These are phyloP conservation scores for Artemisia argyi DNA, from an alignment of 129 eudicot genomes.

Conservation along the genomic window DNA sequence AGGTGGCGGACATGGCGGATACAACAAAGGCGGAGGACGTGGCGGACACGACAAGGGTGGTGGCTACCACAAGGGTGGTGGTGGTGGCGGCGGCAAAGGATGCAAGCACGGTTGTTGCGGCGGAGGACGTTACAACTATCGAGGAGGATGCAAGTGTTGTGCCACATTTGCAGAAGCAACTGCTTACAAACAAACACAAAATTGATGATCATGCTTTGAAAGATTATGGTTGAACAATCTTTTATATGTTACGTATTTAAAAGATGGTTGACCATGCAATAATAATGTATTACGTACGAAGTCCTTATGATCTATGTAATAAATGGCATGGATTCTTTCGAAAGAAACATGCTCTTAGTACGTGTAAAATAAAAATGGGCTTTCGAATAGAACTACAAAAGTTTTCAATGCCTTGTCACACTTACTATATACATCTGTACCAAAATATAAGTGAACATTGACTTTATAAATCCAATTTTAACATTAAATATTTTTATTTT, in stretches of 20 bases:
- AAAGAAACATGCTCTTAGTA: constrained; percentile 22
- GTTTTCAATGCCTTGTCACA: background rate
- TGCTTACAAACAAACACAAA: constrained; percentile 40
- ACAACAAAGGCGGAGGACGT: background rate
- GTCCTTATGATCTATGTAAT: constrained; percentile 15
- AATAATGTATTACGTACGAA: constrained; percentile 3
- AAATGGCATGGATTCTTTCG: constrained; percentile 25
- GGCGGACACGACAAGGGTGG: background rate
- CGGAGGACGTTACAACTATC: background rate
- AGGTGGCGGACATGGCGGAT: constrained; percentile 1
- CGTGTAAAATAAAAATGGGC: constrained; percentile 23
- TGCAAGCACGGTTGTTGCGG: constrained; percentile 23
- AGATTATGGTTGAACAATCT: background rate
- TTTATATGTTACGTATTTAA: background rate
- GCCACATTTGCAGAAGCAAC: constrained; percentile 30
- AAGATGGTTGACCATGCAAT: constrained; percentile 7
- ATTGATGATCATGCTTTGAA: background rate
- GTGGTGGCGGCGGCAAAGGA: constrained; percentile 14
- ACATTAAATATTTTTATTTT: too few relatives aligned
- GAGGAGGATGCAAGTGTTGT: constrained; percentile 32
- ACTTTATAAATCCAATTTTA: too few relatives aligned
- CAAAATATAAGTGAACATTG: too few relatives aligned
- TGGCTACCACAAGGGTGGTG: constrained; percentile 5
- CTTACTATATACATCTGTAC: too few relatives aligned
- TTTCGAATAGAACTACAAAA: too few relatives aligned